Percentiles rank a stretch among this genome's conserved stretches.
Evolutionary conservation across 1,284 basidiomycete species (phyloP).

Genomic region (Ustilago lituana): DNA sequence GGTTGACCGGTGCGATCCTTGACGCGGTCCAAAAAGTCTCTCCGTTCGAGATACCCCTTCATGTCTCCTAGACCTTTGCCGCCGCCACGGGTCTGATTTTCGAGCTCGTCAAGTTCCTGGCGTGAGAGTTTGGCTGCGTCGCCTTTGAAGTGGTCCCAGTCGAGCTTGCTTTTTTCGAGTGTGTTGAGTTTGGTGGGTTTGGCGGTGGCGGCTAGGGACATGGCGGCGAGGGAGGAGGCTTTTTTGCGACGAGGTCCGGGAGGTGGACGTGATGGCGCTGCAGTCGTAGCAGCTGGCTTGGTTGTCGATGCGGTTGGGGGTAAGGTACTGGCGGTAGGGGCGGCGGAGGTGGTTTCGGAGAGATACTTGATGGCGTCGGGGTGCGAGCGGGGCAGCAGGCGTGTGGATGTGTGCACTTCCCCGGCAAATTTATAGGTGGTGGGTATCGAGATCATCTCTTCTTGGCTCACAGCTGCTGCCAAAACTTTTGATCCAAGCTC

Average conservation of each 20-base stretch:
- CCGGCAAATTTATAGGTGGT: conserved; percentile 54
- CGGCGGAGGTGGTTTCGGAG: conserved; percentile 9
- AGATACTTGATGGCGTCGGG: conserved; percentile 53
- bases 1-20: conserved; percentile 39
- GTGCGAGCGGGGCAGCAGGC: conserved; percentile 45
- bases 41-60: conserved; percentile 63
- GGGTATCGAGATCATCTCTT: conserved; percentile 44
- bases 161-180: conserved; percentile 65
- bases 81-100: conserved; percentile 63
- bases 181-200: conserved; percentile 64
- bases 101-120: conserved; percentile 61
- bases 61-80: conserved; percentile 59
- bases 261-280: background rate
- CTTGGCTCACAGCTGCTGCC: background rate
- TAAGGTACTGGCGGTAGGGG: background rate
- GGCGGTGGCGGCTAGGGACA: conserved; percentile 33
- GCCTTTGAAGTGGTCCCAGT: conserved; percentile 55
- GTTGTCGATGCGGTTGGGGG: background rate
- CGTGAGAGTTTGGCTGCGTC: conserved; percentile 38
- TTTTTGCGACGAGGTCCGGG: conserved; percentile 46
- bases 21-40: conserved; percentile 64
- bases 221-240: conserved; percentile 41
- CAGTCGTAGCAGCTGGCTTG: background rate
- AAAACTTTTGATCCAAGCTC: too few species aligned
- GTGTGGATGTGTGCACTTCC: conserved; percentile 25